phyloP scores from a whole-genome alignment of 495 filamentous ascomycete genomes.

The Penicillium paradoxum region DNA sequence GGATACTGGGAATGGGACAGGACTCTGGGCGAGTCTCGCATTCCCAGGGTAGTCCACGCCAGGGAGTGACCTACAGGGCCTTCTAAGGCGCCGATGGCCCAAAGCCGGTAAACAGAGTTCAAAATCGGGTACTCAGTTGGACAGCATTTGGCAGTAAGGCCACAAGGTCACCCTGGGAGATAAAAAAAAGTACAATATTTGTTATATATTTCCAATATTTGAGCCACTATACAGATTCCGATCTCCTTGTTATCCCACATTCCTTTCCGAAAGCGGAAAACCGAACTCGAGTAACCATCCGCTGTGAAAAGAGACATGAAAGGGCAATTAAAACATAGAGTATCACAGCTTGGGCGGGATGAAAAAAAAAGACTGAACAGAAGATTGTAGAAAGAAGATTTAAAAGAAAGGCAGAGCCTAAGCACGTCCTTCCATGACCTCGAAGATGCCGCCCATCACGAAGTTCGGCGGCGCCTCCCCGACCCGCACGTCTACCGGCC shows the following conservation, averaged over 20 bases:
- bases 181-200: neutral
- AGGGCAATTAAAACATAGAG: neutral
- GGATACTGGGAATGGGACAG: no score
- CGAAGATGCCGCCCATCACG: slow-evolving; percentile 46
- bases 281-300: neutral
- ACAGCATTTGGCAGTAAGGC: neutral
- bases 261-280: slow-evolving; percentile 4
- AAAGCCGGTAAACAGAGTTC: neutral
- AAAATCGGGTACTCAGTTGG: neutral
- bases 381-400: neutral
- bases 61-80: no score
- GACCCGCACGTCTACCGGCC: slow-evolving; percentile 32
- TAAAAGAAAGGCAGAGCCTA: slow-evolving; percentile 12
- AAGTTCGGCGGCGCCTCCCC: slow-evolving; percentile 27
- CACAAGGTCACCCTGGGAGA: neutral
- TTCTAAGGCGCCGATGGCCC: no score
- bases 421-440: slow-evolving; percentile 44
- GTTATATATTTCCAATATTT: slow-evolving; percentile 5
- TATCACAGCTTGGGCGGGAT: neutral
- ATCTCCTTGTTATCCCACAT: neutral
- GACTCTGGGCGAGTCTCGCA: no score
- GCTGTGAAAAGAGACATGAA: neutral
- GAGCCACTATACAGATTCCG: slow-evolving; percentile 1
- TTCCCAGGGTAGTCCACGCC: no score
- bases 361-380: neutral